Evolutionary conservation across 2,329 filamentous ascomycete genomes (phyloP).

Genomic region (Colletotrichum cordylinicola): DNA sequence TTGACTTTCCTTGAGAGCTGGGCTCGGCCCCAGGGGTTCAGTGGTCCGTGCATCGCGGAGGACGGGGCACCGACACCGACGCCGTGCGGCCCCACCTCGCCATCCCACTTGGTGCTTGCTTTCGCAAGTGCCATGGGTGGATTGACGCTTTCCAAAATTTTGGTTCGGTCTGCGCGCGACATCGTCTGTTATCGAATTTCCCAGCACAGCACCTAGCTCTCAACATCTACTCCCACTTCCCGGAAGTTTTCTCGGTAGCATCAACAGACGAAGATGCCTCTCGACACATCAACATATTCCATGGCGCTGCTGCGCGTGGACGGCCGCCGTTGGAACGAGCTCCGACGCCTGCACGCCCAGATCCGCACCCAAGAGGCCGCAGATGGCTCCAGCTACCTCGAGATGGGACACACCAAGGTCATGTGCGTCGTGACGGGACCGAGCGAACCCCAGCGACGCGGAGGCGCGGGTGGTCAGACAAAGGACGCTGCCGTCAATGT

Average conservation of each 20-base stretch:
- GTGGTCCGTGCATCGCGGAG: not conserved
- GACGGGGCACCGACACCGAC: constrained; percentile 5
- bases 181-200: not conserved
- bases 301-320: constrained; percentile 84
- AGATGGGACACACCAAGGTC: constrained; percentile 97
- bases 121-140: not conserved
- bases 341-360: constrained; percentile 85
- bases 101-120: constrained; percentile 3
- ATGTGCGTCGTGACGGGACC: constrained; percentile 92
- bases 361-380: constrained; percentile 92
- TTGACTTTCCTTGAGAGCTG: not conserved
- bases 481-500: constrained; percentile 75
- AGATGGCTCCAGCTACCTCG: constrained; percentile 91
- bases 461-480: constrained; percentile 31
- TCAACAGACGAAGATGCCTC: constrained; percentile 71
- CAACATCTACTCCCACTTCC: not conserved
- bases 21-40: not conserved
- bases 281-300: constrained; percentile 91
- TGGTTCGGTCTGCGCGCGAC: not conserved
- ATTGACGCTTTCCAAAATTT: constrained; percentile 20
- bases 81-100: constrained; percentile 9
- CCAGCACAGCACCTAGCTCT: not conserved
- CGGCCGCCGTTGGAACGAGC: constrained; percentile 94
- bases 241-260: not conserved
- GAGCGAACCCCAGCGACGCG: constrained; percentile 61